Percentiles rank a stretch among this genome's conserved stretches.
These are phyloP conservation scores for Fusarium aywerte DNA, from an alignment of 2,329 filamentous ascomycete species.

Conservation along the genomic window DNA sequence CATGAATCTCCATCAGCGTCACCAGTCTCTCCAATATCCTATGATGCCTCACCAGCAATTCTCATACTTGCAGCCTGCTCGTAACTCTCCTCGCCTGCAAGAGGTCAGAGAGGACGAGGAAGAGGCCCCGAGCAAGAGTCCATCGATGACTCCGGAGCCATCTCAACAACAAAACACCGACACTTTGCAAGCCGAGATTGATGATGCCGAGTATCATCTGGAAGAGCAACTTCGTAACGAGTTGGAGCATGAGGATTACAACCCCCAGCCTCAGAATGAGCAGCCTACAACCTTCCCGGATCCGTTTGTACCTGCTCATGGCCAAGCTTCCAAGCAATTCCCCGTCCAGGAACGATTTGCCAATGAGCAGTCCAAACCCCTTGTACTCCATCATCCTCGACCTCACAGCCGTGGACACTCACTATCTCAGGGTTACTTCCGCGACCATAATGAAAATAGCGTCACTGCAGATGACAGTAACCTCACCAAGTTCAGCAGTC, in stretches of 20 bases:
- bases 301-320: constrained; percentile 50
- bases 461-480: constrained; percentile 45
- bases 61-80: constrained; percentile 63
- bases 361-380: constrained; percentile 63
- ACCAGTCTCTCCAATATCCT: constrained; percentile 69
- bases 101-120: constrained; percentile 81
- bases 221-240: constrained; percentile 83
- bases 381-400: constrained; percentile 75
- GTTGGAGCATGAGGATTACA: constrained; percentile 81
- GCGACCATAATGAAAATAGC: constrained; percentile 60
- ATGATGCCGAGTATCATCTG: constrained; percentile 86
- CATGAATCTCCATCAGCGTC: constrained; percentile 63
- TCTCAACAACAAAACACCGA: constrained; percentile 63
- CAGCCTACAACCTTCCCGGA: constrained; percentile 36
- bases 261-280: constrained; percentile 64
- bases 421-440: constrained; percentile 73
- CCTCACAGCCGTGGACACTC: constrained; percentile 80
- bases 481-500: constrained; percentile 49
- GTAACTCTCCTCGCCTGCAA: constrained; percentile 71
- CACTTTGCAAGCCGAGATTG: constrained; percentile 85
- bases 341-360: constrained; percentile 63
- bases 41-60: constrained; percentile 68
- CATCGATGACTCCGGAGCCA: constrained; percentile 66
- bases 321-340: constrained; percentile 61
- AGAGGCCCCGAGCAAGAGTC: constrained; percentile 63